Base-by-base conservation (phyloP, 305 asterid genomes). In the Fraxinus platypoda region DNA sequence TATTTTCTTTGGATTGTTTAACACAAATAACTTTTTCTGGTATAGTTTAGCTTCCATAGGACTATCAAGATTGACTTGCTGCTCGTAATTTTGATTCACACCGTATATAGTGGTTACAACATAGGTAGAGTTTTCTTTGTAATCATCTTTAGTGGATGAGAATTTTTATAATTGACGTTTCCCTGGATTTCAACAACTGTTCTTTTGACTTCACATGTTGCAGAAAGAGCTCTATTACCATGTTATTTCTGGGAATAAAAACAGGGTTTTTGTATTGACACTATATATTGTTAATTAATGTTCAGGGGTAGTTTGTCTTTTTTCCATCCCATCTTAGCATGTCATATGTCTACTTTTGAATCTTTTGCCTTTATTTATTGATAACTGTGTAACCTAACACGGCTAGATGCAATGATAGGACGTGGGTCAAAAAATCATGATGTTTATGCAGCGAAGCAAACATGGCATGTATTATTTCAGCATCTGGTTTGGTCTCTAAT, bases 401-500 rank as follows among this genome's bases (percentile, higher is more conserved):
- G 26, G 34, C 74, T 31, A 77, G 66, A 83, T 86, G 78, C 78
- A 28, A 81, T 78, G 70, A 74, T 83, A 91, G 94, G 94, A 91
- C 71, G 90, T 90, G 43, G 79, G 87, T 71, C 90, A 90, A 84
- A 91, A 90, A 83, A 91, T 91, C 83, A 85, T 81, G 87, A 52
- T 78, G 86, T 90, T 90, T 82, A 75, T 86, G 88, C 90, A 88
- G 57, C 92, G 90, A 85, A 87, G 88, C 88, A 86, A 86, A 84
- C 85, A 83, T 75, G 94, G 88, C 90, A 37, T 90, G 94, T 70
- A 80, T 91, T 64, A 82, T 91, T 64, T 88, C 94, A 34, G 94
- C 94, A 74, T 88, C 91, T 72, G 94, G 94, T 71, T 78, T 91
- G 71, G 81, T 91, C 80, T 85, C 94, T 66, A 91, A 86, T 85